Evolutionary conservation across 1,284 basidiomycete genomes (phyloP).

Genomic region (Rhodotorula sp.): DNA sequence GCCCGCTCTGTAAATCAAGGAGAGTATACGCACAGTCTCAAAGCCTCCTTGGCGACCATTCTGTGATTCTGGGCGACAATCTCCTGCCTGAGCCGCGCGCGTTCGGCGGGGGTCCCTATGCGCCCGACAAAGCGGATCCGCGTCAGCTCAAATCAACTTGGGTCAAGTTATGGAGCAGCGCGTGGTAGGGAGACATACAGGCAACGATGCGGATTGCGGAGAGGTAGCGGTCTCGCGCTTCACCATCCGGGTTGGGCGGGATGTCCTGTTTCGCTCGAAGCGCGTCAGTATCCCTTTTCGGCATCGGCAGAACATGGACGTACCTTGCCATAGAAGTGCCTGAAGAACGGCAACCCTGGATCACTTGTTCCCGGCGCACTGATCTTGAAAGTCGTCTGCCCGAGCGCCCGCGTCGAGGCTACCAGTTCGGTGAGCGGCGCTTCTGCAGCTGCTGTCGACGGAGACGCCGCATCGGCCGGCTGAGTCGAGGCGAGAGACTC

Average conservation of each 20-base stretch:
- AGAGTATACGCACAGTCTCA: conserved; percentile 1
- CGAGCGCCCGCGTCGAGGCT: background rate
- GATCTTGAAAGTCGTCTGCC: conserved; percentile 5
- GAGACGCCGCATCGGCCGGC: background rate
- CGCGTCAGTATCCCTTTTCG: background rate
- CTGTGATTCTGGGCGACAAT: conserved; percentile 27
- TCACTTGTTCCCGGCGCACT: background rate
- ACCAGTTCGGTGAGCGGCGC: no score
- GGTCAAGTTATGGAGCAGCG: background rate
- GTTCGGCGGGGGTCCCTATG: conserved; percentile 24
- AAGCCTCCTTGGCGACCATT: conserved; percentile 11
- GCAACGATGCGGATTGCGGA: conserved; percentile 1
- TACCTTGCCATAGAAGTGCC: conserved; percentile 26
- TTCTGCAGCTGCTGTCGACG: no score
- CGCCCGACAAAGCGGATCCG: background rate
- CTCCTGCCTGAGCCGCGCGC: conserved; percentile 24
- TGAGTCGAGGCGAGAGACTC: background rate
- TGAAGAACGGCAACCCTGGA: conserved; percentile 32
- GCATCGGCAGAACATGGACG: background rate
- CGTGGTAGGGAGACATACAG: conserved; percentile 7
- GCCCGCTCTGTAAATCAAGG: background rate
- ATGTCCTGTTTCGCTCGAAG: conserved; percentile 3
- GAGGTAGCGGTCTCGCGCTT: conserved; percentile 26
- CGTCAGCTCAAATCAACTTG: no score
- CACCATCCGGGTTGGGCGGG: conserved; percentile 26